Percentiles rank a stretch among this genome's conserved stretches.
These are phyloP conservation scores for Crassisporium funariophilum DNA, from an alignment of 768 basidiomycete genomes.

Conservation along the genomic window DNA sequence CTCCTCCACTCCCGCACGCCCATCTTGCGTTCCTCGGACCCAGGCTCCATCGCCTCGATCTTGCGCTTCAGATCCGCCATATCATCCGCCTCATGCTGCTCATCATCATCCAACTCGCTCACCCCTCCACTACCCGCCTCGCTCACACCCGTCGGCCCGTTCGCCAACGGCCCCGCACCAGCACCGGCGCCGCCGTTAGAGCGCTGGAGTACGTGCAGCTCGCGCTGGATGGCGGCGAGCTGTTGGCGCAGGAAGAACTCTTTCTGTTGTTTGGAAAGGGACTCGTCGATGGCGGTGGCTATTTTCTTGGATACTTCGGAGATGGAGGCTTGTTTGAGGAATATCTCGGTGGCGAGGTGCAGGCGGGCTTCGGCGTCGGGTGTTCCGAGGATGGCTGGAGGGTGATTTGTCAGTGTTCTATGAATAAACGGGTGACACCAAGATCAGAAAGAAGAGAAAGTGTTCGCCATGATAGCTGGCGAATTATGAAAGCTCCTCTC, in stretches of 20 bases:
- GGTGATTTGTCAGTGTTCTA: slow-evolving; percentile 9
- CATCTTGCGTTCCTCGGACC: slow-evolving; percentile 81
- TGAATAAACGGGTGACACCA: neutral
- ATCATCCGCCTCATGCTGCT: slow-evolving; percentile 81
- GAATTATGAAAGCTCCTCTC: slow-evolving; percentile 7
- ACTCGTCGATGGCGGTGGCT: slow-evolving; percentile 77
- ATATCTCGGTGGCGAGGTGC: slow-evolving; percentile 65
- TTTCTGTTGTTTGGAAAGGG: slow-evolving; percentile 86
- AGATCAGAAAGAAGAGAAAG: slow-evolving; percentile 5
- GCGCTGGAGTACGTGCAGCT: slow-evolving; percentile 61
- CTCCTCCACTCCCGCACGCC: slow-evolving; percentile 83
- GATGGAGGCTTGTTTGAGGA: slow-evolving; percentile 75
- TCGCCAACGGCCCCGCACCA: too few relatives aligned
- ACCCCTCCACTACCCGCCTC: slow-evolving; percentile 18
- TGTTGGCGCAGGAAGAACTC: slow-evolving; percentile 86
- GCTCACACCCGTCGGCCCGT: slow-evolving; percentile 18
- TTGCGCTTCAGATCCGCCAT: slow-evolving; percentile 69
- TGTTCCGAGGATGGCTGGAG: slow-evolving; percentile 61
- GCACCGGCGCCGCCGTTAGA: slow-evolving; percentile 19
- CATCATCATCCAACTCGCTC: slow-evolving; percentile 53
- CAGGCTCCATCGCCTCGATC: slow-evolving; percentile 73
- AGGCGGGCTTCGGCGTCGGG: slow-evolving; percentile 64
- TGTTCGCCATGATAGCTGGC: too few relatives aligned
- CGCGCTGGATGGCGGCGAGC: slow-evolving; percentile 76
- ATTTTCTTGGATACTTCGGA: slow-evolving; percentile 83